Percentiles rank a stretch among this genome's conserved stretches.
Conservation (phyloP, 768 basidiomycete genomes). For the Leucocoprinus sp. region DNA sequence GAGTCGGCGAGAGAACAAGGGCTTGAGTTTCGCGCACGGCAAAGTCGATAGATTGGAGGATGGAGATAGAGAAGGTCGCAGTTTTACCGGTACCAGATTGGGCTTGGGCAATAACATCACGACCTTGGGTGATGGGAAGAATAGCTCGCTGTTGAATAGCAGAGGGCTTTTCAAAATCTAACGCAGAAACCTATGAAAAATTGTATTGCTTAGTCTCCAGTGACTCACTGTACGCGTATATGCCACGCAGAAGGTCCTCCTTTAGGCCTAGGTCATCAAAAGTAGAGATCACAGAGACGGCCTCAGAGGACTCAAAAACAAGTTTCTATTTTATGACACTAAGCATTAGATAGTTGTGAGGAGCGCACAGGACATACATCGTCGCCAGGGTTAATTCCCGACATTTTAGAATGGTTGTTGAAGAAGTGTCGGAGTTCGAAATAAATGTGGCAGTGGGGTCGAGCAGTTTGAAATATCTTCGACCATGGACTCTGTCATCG, state of each 20-base stretch:
- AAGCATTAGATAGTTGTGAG: constrained; percentile 10
- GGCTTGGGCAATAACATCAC: constrained; percentile 98
- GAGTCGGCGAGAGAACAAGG: constrained; percentile 94
- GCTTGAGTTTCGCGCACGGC: constrained; percentile 93
- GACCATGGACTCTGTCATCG: constrained; percentile 86
- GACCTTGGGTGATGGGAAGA: constrained; percentile 88
- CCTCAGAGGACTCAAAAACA: constrained; percentile 91
- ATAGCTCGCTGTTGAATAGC: constrained; percentile 99
- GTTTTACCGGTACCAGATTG: constrained; percentile 99
- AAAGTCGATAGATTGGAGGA: constrained; percentile 96
- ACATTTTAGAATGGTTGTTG: constrained; percentile 50
- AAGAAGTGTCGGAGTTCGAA: constrained; percentile 55
- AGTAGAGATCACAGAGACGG: constrained; percentile 80
- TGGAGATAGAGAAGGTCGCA: constrained; percentile 96
- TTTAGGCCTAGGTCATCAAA: constrained; percentile 90
- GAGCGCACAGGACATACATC: constrained; percentile 43
- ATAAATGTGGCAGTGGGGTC: constrained; percentile 6
- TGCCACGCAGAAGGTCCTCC: constrained; percentile 90
- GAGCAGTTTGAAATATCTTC: constrained; percentile 1
- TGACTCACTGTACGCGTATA: constrained; percentile 90
- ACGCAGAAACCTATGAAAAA: constrained; percentile 2
- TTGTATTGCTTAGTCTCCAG: neutral
- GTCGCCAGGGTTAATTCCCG: constrained; percentile 80
- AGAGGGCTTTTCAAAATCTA: constrained; percentile 95
- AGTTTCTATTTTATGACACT: constrained; percentile 55